phyloP scores from a whole-genome alignment of 805 yeast genomes.

The Candida germanica region DNA sequence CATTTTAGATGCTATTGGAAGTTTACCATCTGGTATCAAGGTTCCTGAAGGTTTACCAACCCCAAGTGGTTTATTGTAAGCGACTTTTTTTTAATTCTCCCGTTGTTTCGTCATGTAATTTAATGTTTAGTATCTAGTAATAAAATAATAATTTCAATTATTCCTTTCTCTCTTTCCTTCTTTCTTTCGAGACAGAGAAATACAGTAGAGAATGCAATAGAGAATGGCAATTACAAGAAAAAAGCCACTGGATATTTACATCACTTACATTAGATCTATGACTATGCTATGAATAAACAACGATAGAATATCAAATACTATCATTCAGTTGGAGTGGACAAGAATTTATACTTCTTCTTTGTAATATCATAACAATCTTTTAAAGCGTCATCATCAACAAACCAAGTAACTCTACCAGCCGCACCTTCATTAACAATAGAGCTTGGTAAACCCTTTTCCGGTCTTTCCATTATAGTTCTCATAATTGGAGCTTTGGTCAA shows the following conservation, averaged over 20 bases:
- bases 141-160: too few species aligned
- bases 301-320: too few species aligned
- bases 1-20: slow-evolving; percentile 7
- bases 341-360: slow-evolving; percentile 66
- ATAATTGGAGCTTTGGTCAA: slow-evolving; percentile 90
- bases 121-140: too few species aligned
- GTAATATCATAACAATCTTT: slow-evolving; percentile 70
- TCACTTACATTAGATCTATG: background rate
- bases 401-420: slow-evolving; percentile 97
- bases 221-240: too few species aligned
- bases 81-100: too few species aligned
- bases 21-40: slow-evolving; percentile 10
- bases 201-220: too few species aligned
- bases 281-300: background rate
- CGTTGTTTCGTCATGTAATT: too few species aligned
- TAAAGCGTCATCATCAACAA: slow-evolving; percentile 91
- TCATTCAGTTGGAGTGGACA: slow-evolving; percentile 28
- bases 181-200: too few species aligned
- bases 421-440: slow-evolving; percentile 92
- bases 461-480: slow-evolving; percentile 90
- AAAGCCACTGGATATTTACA: too few species aligned
- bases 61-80: slow-evolving; percentile 4
- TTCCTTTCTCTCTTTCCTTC: too few species aligned
- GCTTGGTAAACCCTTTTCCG: slow-evolving; percentile 93
- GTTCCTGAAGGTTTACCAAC: slow-evolving; percentile 8